These are phyloP conservation scores for Colletotrichum zoysiae DNA, from an alignment of 2,329 filamentous ascomycete genomes.

Conservation along the genomic window DNA sequence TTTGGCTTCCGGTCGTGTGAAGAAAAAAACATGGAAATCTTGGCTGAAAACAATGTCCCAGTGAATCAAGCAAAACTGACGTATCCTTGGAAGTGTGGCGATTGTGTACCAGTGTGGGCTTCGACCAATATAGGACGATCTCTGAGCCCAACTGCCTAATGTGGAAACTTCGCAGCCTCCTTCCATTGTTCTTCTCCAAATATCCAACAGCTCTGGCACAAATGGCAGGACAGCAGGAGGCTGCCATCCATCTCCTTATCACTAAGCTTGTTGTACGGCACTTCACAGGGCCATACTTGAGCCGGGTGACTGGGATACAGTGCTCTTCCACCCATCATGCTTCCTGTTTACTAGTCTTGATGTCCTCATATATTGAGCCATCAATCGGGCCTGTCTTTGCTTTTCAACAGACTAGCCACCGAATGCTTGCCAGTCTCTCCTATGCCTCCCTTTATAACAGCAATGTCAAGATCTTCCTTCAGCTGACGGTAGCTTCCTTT, in stretches of 20 bases:
- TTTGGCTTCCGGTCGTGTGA: neutral
- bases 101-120: neutral
- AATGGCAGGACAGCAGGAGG: neutral
- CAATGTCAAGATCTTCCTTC: too few species aligned
- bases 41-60: conserved; percentile 2
- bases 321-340: neutral
- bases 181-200: neutral
- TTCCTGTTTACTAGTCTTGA: neutral
- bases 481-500: neutral
- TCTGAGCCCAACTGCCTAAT: neutral
- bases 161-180: neutral
- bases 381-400: neutral
- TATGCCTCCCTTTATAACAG: neutral
- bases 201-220: neutral
- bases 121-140: neutral
- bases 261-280: neutral
- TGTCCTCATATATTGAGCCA: neutral
- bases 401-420: neutral
- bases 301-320: neutral
- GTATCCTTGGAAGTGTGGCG: neutral
- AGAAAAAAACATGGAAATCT: neutral
- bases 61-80: neutral
- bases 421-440: neutral
- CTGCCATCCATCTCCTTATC: neutral
- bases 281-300: neutral